Conservation (phyloP, 1,284 basidiomycete genomes). For the Trametes pubescens region DNA sequence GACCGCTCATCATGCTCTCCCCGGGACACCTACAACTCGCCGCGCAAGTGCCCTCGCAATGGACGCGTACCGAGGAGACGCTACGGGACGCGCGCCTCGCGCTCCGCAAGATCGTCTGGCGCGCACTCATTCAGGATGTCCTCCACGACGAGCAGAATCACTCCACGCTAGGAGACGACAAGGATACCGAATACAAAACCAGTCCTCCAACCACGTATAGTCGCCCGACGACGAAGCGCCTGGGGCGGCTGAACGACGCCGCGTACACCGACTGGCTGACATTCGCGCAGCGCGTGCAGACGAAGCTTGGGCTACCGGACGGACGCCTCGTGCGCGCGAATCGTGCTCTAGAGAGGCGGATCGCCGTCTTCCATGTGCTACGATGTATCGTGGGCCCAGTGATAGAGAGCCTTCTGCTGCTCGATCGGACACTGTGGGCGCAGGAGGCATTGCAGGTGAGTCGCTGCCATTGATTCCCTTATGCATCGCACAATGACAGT, state of each 20-base stretch:
- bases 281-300: constrained; percentile 39
- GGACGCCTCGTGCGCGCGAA: constrained; percentile 14
- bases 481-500: background rate
- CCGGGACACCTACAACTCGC: constrained; percentile 65
- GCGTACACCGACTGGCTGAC: constrained; percentile 46
- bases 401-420: constrained; percentile 49
- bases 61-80: constrained; percentile 43
- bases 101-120: constrained; percentile 70
- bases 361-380: constrained; percentile 50
- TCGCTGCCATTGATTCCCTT: background rate
- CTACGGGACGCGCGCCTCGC: constrained; percentile 49
- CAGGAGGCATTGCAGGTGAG: constrained; percentile 40
- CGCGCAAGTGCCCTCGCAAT: constrained; percentile 53
- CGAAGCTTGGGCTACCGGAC: constrained; percentile 37
- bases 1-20: constrained; percentile 26
- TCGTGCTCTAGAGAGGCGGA: constrained; percentile 37
- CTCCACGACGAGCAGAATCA: constrained; percentile 11
- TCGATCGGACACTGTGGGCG: constrained; percentile 49
- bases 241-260: constrained; percentile 47
- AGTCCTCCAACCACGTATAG: background rate
- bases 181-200: too few relatives aligned
- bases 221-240: constrained; percentile 21
- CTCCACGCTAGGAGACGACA: background rate
- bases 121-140: constrained; percentile 54
- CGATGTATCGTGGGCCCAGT: constrained; percentile 51